Percentiles rank a stretch among this genome's conserved stretches.
Evolutionary conservation across 176 grass and related monocot species (phyloP).

Genomic region (Triticum timopheevii): DNA sequence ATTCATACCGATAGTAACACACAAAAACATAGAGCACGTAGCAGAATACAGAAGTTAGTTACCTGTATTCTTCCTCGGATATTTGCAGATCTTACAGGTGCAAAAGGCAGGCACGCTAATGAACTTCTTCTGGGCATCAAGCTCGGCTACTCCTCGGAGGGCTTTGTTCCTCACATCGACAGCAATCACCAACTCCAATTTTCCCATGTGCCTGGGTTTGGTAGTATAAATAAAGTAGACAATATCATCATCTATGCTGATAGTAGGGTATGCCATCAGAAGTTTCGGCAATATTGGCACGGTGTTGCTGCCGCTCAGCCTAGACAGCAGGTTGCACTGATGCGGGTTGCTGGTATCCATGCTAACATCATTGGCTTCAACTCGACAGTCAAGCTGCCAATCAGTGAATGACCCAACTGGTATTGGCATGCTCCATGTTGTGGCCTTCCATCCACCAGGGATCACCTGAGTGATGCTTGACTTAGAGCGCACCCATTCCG

Average conservation of each 20-base stretch:
- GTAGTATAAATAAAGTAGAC: slow-evolving; percentile 5
- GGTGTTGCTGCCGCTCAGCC: not conserved
- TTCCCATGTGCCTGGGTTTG: not conserved
- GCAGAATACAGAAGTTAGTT: not conserved
- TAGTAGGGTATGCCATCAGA: not conserved
- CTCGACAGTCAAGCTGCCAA: not conserved
- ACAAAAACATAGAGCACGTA: not conserved
- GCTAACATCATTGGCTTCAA: not conserved
- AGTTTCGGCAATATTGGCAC: not conserved
- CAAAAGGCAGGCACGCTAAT: not conserved
- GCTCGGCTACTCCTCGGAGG: slow-evolving; percentile 5
- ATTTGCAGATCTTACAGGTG: slow-evolving; percentile 6
- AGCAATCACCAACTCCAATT: not conserved
- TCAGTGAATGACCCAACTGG: not conserved
- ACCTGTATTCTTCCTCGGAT: not conserved
- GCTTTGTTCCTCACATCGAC: not conserved
- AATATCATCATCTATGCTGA: slow-evolving; percentile 7
- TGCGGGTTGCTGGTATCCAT: not conserved
- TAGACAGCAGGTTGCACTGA: not conserved
- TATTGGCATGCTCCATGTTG: slow-evolving; percentile 5
- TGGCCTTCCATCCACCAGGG: slow-evolving; percentile 9
- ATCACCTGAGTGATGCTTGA: not conserved
- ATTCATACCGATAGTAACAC: not conserved
- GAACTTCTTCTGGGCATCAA: not conserved
- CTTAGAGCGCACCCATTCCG: not conserved